Evolutionary conservation across 1,284 basidiomycete genomes (phyloP), one percentile per base, ranked within the genome.

Genomic region (Trichosporon sp.): DNA sequence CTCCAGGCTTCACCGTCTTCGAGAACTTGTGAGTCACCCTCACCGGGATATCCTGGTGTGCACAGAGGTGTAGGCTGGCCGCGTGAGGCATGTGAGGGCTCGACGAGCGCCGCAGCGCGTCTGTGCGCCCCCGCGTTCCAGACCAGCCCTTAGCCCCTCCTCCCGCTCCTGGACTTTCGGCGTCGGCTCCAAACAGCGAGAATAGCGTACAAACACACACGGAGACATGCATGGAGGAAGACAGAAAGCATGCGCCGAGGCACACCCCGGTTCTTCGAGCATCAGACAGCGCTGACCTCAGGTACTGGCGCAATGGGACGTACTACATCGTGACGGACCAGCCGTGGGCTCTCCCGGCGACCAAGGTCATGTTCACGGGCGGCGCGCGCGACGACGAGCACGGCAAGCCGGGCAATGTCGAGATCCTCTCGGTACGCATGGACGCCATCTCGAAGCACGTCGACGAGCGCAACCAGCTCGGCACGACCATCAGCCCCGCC

Each of bases 291-390:
- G 46, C 68, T 65, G 1, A 65, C 37, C 1, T 10, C 69, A 78
- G 78, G 21, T 80, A 80, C 71, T 79, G 76, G 76, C 70, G 65
- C 40, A 80, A 80, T 68, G 65, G 74, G 46, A 76, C 74, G 16
- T 80, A 71, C 72, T 70, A 75, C 59, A 72, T 79, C 68, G 56
- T 80, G 16, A 77, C 78, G n/a, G 73, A 78, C 37, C 72, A 89
- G 84, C 81, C 89, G 88, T 64, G 87, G 70, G 6, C 88, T 85
- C 77, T 89, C 84, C 82, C 87, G 86, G 66, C 88, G 85, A 74
- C 88, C 86, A 84, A 88, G 86, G 1, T 85, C 83, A 21, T 73
- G 37, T 70, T 67, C 35, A 31, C 71, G 26, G 35, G 54, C 40
- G 43, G 69, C 6, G 46, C 26, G 48, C 64, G 66, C 21, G 68